Conservation (phyloP, 257 asterid genomes). For the Lantana camara region DNA sequence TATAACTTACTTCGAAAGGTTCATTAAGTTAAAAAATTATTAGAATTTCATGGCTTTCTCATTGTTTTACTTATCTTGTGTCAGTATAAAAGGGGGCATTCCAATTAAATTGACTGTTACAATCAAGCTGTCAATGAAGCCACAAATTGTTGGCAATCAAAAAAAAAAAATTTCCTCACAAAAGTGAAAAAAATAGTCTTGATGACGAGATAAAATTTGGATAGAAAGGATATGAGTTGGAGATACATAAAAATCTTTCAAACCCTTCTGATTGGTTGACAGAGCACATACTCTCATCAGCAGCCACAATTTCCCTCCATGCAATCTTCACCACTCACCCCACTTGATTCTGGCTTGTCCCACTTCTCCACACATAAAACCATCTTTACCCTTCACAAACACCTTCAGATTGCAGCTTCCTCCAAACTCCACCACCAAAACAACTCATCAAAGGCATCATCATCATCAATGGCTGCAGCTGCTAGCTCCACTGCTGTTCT, state of each 20-base stretch:
- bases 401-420: slow-evolving; percentile 4
- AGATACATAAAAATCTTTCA: slow-evolving; percentile 45
- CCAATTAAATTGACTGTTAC: too few relatives aligned
- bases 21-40: too few relatives aligned
- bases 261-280: slow-evolving; percentile 49
- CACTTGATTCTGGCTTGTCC: slow-evolving; percentile 25
- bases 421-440: neutral
- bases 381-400: neutral
- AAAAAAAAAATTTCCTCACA: too few relatives aligned
- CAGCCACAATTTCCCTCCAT: slow-evolving; percentile 44
- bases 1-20: too few relatives aligned
- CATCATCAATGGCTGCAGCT: slow-evolving; percentile 56
- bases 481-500: slow-evolving; percentile 55
- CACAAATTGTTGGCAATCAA: too few relatives aligned
- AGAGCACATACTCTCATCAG: slow-evolving; percentile 17
- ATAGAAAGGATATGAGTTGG: slow-evolving; percentile 51
- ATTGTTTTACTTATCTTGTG: too few relatives aligned
- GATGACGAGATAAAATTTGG: slow-evolving; percentile 33
- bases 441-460: neutral
- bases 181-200: too few relatives aligned
- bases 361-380: slow-evolving; percentile 17
- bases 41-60: too few relatives aligned
- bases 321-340: slow-evolving; percentile 43
- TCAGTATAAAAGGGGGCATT: too few relatives aligned
- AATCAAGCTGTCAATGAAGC: too few relatives aligned